These are phyloP conservation scores for Maudiozyma bulderi DNA, from an alignment of 805 yeast species.

Conservation along the genomic window DNA sequence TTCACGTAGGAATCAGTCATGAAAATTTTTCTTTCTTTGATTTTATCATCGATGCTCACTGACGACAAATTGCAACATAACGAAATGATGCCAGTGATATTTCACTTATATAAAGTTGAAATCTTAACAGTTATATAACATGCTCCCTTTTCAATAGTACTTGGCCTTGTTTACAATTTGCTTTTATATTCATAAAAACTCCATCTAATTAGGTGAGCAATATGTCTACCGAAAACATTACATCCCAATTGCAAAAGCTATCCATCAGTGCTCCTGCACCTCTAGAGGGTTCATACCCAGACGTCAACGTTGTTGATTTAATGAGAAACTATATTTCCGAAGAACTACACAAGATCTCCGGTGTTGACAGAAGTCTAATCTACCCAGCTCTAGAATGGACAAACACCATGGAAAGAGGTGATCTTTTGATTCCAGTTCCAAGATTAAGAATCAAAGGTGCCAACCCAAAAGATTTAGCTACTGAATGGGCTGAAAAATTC, in stretches of 20 bases:
- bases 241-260: slow-evolving; percentile 27
- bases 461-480: slow-evolving; percentile 64
- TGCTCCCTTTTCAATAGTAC: too few species aligned
- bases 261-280: slow-evolving; percentile 35
- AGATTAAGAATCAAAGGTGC: slow-evolving; percentile 78
- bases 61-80: too few species aligned
- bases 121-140: too few species aligned
- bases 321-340: slow-evolving; percentile 83
- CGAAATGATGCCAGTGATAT: too few species aligned
- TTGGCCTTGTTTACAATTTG: too few species aligned
- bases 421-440: slow-evolving; percentile 84
- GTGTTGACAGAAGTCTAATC: slow-evolving; percentile 59
- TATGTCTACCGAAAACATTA: slow-evolving; percentile 15
- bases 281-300: slow-evolving; percentile 58
- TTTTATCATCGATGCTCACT: too few species aligned
- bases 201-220: not conserved
- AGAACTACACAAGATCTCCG: slow-evolving; percentile 64
- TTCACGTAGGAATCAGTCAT: not conserved
- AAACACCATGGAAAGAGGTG: slow-evolving; percentile 79
- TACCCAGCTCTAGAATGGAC: slow-evolving; percentile 87
- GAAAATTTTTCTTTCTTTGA: not conserved
- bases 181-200: too few species aligned
- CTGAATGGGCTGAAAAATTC: slow-evolving; percentile 70
- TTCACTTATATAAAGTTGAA: too few species aligned
- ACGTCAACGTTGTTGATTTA: slow-evolving; percentile 72